A percentile compares a stretch with the other conserved stretches of the same genome.
Evolutionary conservation across 805 yeast species (phyloP).

Genomic region (Lachancea waltii): DNA sequence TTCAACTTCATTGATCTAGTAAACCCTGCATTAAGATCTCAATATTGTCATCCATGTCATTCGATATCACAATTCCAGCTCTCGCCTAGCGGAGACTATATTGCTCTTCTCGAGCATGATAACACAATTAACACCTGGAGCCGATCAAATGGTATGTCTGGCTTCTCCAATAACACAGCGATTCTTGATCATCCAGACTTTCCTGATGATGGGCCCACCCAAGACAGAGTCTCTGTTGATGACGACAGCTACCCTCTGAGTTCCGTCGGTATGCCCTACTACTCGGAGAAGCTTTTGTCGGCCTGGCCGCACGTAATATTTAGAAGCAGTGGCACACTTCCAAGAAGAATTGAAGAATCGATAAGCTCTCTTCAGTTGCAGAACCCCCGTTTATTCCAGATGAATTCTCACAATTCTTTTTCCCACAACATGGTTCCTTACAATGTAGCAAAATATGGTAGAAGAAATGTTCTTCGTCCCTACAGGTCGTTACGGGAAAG

Average conservation of each 20-base stretch:
- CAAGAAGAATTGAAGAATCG: conserved; percentile 35
- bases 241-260: conserved; percentile 52
- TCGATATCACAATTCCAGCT: conserved; percentile 30
- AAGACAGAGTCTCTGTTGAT: conserved; percentile 34
- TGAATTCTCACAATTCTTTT: conserved; percentile 21
- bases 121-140: conserved; percentile 40
- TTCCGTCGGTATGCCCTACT: conserved; percentile 80
- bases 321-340: conserved; percentile 54
- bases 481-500: conserved; percentile 37
- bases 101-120: conserved; percentile 61
- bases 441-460: conserved; percentile 51
- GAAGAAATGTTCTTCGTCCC: conserved; percentile 42
- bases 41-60: conserved; percentile 33
- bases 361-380: conserved; percentile 3
- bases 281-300: conserved; percentile 67
- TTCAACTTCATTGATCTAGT: conserved; percentile 78
- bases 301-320: conserved; percentile 70
- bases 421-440: conserved; percentile 44
- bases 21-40: conserved; percentile 51
- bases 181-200: conserved; percentile 50
- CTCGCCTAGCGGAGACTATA: conserved; percentile 62
- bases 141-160: conserved; percentile 18
- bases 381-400: conserved; percentile 2
- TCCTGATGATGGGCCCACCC: conserved; percentile 31
- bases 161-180: conserved; percentile 34